These are phyloP conservation scores for Pleurotus djamor DNA, from an alignment of 768 basidiomycete genomes.

Conservation along the genomic window DNA sequence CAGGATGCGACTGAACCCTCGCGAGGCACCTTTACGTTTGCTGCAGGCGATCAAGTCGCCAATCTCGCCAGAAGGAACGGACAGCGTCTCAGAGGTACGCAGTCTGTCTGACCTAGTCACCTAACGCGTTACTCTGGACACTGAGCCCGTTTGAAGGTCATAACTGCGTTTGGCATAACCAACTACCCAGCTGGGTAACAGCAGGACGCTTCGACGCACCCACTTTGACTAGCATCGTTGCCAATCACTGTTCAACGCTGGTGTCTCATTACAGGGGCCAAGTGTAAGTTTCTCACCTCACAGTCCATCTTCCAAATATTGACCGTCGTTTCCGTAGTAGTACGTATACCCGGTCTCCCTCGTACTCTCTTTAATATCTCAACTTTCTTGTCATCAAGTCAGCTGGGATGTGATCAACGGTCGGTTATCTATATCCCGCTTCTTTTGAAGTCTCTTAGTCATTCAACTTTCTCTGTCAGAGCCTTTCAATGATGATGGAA, in stretches of 20 bases:
- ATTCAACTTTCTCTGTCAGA: constrained; percentile 18
- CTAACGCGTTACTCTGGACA: not conserved
- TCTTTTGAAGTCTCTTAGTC: not conserved
- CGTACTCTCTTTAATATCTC: too few relatives aligned
- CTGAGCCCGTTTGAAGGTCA: constrained; percentile 27
- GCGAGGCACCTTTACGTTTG: constrained; percentile 45
- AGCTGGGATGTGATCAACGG: constrained; percentile 44
- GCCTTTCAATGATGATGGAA: constrained; percentile 46
- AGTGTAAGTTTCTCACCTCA: constrained; percentile 27
- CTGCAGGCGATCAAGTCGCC: constrained; percentile 40
- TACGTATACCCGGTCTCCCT: not conserved
- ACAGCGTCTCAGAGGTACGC: constrained; percentile 41
- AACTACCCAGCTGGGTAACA: constrained; percentile 51
- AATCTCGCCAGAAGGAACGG: constrained; percentile 41
- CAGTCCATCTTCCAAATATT: not conserved
- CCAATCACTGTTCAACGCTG: constrained; percentile 46
- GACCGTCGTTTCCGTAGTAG: not conserved
- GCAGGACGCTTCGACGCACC: constrained; percentile 37
- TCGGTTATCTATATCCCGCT: not conserved
- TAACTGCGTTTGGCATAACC: constrained; percentile 50
- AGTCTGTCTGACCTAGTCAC: not conserved
- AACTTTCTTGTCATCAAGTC: constrained; percentile 16
- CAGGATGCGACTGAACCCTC: constrained; percentile 53
- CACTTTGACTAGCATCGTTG: constrained; percentile 39
- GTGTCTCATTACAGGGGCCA: constrained; percentile 52